phyloP scores from a whole-genome alignment of 257 asterid genomes.

The Rubia yunnanensis region DNA sequence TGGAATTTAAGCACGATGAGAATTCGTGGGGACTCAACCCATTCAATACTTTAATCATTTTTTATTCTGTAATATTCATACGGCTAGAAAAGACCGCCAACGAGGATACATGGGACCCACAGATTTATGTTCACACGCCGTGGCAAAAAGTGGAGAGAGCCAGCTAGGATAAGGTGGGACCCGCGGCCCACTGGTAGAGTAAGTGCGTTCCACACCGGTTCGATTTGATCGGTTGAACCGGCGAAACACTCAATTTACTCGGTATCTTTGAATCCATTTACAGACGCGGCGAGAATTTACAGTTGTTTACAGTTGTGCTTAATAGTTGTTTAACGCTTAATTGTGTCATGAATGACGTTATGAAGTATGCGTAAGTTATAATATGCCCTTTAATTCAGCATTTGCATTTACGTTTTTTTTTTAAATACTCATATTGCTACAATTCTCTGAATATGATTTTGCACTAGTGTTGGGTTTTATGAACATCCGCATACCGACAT shows the following conservation, averaged over 20 bases:
- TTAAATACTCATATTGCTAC: too few relatives aligned
- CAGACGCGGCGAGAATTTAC: background rate
- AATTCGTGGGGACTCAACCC: background rate
- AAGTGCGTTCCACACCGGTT: background rate
- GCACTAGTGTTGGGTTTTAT: too few relatives aligned
- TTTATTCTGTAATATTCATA: background rate
- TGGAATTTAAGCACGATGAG: background rate
- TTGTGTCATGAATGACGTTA: background rate
- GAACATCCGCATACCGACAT: too few relatives aligned
- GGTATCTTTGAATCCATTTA: background rate
- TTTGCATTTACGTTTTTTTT: too few relatives aligned
- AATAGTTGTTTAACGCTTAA: background rate
- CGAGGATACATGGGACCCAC: background rate
- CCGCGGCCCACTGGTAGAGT: background rate
- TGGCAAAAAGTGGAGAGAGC: background rate
- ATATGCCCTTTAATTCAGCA: too few relatives aligned
- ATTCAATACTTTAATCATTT: too few relatives aligned
- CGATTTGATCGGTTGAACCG: background rate
- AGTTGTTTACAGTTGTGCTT: background rate
- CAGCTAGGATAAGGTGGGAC: background rate
- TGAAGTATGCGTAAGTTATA: background rate
- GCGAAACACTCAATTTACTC: background rate
- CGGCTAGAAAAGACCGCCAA: background rate
- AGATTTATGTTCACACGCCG: background rate
- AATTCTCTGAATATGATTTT: too few relatives aligned